These are phyloP conservation scores for Debaryomyces sp. DNA, from an alignment of 1,139 yeast genomes.

Conservation along the genomic window DNA sequence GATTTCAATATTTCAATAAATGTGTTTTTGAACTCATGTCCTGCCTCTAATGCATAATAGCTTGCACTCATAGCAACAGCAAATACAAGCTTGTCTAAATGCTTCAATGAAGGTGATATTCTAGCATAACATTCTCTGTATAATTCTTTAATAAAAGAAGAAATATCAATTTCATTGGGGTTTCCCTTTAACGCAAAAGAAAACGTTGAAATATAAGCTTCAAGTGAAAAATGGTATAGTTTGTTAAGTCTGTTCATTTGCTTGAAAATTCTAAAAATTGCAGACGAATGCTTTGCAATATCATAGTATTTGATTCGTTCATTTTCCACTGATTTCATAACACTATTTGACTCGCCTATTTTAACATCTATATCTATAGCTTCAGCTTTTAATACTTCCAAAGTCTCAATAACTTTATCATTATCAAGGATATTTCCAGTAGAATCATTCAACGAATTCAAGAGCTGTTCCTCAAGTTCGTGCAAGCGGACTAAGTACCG, in stretches of 20 bases:
- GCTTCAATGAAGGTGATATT: slow-evolving; percentile 53
- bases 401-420: slow-evolving; percentile 56
- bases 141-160: slow-evolving; percentile 33
- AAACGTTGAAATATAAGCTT: slow-evolving; percentile 47
- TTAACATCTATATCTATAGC: slow-evolving; percentile 56
- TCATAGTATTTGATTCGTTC: slow-evolving; percentile 50
- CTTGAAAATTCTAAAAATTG: slow-evolving; percentile 50
- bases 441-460: slow-evolving; percentile 59
- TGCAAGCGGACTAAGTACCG: slow-evolving; percentile 60
- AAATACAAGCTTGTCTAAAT: slow-evolving; percentile 49
- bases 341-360: slow-evolving; percentile 53
- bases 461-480: slow-evolving; percentile 60
- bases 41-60: slow-evolving; percentile 30
- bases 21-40: slow-evolving; percentile 22
- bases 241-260: slow-evolving; percentile 43
- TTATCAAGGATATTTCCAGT: slow-evolving; percentile 71
- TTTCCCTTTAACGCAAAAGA: slow-evolving; percentile 32
- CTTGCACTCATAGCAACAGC: slow-evolving; percentile 40
- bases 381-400: slow-evolving; percentile 69
- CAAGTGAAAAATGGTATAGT: slow-evolving; percentile 63
- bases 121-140: slow-evolving; percentile 50
- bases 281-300: slow-evolving; percentile 58
- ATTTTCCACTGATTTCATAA: slow-evolving; percentile 56
- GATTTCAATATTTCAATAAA: slow-evolving; percentile 12
- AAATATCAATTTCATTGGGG: slow-evolving; percentile 20